phyloP scores from a whole-genome alignment of 306 rosid species.

The Spatholobus suberectus region DNA sequence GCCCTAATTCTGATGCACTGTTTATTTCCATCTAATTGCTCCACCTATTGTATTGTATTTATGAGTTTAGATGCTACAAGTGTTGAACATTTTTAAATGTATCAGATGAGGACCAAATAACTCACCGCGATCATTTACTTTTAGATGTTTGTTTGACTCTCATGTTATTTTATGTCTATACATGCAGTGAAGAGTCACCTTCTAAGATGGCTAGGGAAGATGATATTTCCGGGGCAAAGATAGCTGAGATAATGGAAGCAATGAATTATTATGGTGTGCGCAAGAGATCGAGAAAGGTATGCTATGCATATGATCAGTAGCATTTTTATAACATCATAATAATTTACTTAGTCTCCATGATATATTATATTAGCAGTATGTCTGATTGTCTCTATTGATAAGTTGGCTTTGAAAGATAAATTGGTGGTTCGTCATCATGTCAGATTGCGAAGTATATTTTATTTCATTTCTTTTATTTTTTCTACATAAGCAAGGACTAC shows the following conservation, averaged over 20 bases:
- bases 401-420: neutral
- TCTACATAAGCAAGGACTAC: neutral
- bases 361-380: neutral
- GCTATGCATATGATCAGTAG: conserved; percentile 7
- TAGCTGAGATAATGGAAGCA: conserved; percentile 76
- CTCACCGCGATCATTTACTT: neutral
- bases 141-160: conserved; percentile 16
- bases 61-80: neutral
- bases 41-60: neutral
- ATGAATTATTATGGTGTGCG: conserved; percentile 61
- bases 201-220: conserved; percentile 68
- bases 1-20: neutral
- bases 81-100: neutral
- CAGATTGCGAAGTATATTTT: neutral
- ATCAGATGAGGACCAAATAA: neutral
- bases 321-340: too few species aligned
- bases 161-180: conserved; percentile 10
- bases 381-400: neutral
- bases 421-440: neutral
- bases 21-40: neutral
- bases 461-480: neutral
- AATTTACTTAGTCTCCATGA: neutral
- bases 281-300: conserved; percentile 73
- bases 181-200: conserved; percentile 52
- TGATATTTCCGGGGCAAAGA: conserved; percentile 60